Conservation (phyloP, 1,284 basidiomycete species). For the Athelia psychrophila region DNA sequence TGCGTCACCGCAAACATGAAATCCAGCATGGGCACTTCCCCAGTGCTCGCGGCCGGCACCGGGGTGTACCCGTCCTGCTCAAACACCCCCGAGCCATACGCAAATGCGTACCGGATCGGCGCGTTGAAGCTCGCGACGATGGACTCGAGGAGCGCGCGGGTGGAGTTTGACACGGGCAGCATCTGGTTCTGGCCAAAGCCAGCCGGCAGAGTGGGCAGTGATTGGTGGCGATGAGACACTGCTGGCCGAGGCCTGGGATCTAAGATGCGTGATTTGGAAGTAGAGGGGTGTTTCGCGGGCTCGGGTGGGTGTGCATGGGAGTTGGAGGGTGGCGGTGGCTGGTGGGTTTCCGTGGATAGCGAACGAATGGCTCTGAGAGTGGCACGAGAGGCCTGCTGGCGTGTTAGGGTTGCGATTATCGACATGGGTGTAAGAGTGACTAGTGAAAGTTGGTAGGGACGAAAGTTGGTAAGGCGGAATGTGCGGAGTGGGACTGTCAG, state of each 20-base stretch:
- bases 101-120: constrained; percentile 90
- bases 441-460: no score
- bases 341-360: not conserved
- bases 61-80: constrained; percentile 74
- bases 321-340: not conserved
- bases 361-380: not conserved
- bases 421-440: no score
- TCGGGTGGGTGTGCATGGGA: constrained; percentile 13
- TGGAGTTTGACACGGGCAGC: constrained; percentile 72
- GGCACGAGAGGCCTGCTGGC: no score
- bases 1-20: constrained; percentile 95
- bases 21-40: constrained; percentile 81
- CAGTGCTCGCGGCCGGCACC: constrained; percentile 18
- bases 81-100: constrained; percentile 94
- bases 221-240: constrained; percentile 35
- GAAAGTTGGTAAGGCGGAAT: no score
- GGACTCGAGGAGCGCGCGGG: constrained; percentile 72
- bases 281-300: constrained; percentile 15
- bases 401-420: no score
- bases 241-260: constrained; percentile 54
- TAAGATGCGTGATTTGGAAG: constrained; percentile 23
- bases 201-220: constrained; percentile 57
- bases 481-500: no score
- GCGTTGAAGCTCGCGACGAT: constrained; percentile 79
- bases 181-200: constrained; percentile 82